Evolutionary conservation across 352 stramenopile species (phyloP), one percentile per base, ranked within the genome.

Genomic region (Globisporangium barbulae): DNA sequence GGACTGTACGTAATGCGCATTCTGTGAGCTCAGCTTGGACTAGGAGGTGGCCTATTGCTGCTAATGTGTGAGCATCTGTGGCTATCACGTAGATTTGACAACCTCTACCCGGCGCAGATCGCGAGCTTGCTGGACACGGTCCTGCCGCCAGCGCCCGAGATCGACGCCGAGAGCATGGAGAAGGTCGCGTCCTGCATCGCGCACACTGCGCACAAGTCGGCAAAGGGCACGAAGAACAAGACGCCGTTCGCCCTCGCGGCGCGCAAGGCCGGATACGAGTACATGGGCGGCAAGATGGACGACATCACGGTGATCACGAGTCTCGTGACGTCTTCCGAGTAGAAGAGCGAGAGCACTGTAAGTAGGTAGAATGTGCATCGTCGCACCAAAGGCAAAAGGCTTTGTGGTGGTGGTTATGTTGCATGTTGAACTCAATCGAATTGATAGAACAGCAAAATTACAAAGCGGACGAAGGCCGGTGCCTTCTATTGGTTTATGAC

Each of bases 101-200:
- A 99, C 70, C 73, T 99, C n/a, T 93, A 87, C 59, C 82, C 94
- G 37, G 75, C 76, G 39, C 87, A 97, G 59, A 90, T 98, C 63
- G 67, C 82, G 41, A 74, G 60, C 55, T 64, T 94, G 9, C 63
- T 96, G 41, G 83, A 91, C 63, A 80, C 73, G 41, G 77, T 89
- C 53, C 68, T 91, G 65, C 79, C 81, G 12, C 74, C 76, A 15
- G 74, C 64, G n/a, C 72, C 70, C 6, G 75, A 85, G 58, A 63
- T 78, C 30, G 78, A 86, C 48, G 50, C 74, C 31, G 68, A 75
- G 53, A 87, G 74, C 61, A 91, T 93, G 86, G 78, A 90, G 60
- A 88, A 90, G 50, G 78, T 89, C 33, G 86, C 86, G 42, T 89
- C 81, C 3, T 91, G 76, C 53, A 85, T 97, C 55, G 88, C 82